A percentile compares a stretch with the other conserved stretches of the same genome.
phyloP scores from a whole-genome alignment of 106 monocot genomes.

The Xerophyta viscosa region DNA sequence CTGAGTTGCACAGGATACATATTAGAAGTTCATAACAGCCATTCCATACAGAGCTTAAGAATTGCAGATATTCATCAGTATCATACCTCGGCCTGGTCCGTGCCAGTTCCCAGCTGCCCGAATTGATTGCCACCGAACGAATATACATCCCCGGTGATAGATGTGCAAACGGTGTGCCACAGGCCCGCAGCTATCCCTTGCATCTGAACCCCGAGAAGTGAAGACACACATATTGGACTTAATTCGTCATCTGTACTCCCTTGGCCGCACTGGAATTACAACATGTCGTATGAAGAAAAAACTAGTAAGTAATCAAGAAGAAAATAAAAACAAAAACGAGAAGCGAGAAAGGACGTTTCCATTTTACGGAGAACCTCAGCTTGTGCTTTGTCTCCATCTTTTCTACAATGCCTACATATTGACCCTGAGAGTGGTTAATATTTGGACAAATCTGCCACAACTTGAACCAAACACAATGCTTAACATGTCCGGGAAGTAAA shows the following conservation, averaged over 20 bases:
- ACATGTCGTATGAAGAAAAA: slow-evolving; percentile 2
- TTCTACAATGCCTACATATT: slow-evolving; percentile 63
- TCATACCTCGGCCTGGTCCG: slow-evolving; percentile 85
- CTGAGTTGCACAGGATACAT: too few relatives aligned
- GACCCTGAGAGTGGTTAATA: slow-evolving; percentile 52
- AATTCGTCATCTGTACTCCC: slow-evolving; percentile 87
- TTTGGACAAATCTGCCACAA: slow-evolving; percentile 2
- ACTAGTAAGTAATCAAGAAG: slow-evolving; percentile 1
- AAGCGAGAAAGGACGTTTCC: slow-evolving; percentile 14
- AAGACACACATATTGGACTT: slow-evolving; percentile 80
- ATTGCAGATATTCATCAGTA: neutral
- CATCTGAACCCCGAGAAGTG: slow-evolving; percentile 75
- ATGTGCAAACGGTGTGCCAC: slow-evolving; percentile 93
- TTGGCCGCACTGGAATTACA: slow-evolving; percentile 79
- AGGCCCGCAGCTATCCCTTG: slow-evolving; percentile 68
- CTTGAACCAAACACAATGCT: too few relatives aligned
- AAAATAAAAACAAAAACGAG: slow-evolving; percentile 5
- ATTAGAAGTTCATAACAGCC: neutral
- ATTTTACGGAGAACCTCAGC: slow-evolving; percentile 50
- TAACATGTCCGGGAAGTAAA: too few relatives aligned
- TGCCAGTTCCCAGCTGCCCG: slow-evolving; percentile 89
- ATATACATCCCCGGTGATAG: slow-evolving; percentile 76
- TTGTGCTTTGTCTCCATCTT: slow-evolving; percentile 67
- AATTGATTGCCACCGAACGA: slow-evolving; percentile 98
- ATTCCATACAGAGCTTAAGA: too few relatives aligned